A percentile compares a stretch with the other conserved stretches of the same genome.
Conservation (phyloP, 345 rosid species). For the Physaria fendleri region DNA sequence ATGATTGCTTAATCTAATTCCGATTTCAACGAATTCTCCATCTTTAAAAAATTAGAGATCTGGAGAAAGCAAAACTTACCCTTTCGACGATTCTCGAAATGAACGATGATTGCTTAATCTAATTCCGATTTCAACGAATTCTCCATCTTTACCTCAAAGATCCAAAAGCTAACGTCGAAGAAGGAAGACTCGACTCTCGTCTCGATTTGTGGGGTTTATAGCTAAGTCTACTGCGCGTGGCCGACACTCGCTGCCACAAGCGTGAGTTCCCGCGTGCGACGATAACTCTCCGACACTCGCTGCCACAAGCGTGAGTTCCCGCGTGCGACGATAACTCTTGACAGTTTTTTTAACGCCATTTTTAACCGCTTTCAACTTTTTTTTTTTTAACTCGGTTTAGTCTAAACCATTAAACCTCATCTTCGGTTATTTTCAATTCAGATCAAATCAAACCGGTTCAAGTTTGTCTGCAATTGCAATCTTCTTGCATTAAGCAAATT, state of each 20-base stretch:
- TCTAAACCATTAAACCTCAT: not conserved
- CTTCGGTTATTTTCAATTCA: not conserved
- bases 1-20: not conserved
- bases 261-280: conserved; percentile 22
- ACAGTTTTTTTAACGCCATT: not conserved
- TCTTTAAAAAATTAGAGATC: conserved; percentile 13
- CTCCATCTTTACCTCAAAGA: not conserved
- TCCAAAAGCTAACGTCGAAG: not conserved
- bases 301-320: conserved; percentile 18
- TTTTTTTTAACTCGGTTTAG: not conserved
- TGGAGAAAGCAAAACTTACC: conserved; percentile 13
- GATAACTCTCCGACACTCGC: conserved; percentile 12
- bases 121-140: not conserved
- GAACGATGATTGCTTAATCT: conserved; percentile 8
- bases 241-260: conserved; percentile 10
- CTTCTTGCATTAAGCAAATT: conserved; percentile 4
- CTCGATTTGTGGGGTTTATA: not conserved
- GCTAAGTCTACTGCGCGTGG: not conserved
- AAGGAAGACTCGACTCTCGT: not conserved
- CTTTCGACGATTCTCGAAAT: conserved; percentile 2
- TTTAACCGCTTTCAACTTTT: conserved; percentile 10
- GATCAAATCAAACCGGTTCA: conserved; percentile 6
- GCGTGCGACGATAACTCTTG: conserved; percentile 5
- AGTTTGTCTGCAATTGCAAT: not conserved
- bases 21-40: not conserved